Conservation (phyloP, 2,329 filamentous ascomycete species). For the Pseudogymnoascus sp. region DNA sequence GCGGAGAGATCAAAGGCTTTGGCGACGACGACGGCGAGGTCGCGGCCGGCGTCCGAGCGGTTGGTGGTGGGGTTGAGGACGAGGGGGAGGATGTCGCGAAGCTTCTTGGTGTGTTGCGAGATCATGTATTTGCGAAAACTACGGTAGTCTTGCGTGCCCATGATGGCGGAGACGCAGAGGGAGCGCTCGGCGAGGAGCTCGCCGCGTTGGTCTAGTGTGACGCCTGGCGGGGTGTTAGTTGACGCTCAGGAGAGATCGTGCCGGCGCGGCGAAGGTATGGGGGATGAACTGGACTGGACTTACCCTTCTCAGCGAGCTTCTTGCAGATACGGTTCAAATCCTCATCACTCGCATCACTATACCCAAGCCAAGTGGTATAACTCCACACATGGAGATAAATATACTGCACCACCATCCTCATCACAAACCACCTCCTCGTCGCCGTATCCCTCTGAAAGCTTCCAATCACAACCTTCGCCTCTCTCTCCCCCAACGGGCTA, state of each 20-base stretch:
- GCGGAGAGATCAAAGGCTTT: slow-evolving; percentile 39
- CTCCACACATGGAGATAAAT: slow-evolving; percentile 30
- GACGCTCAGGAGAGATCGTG: background rate
- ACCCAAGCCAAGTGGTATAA: slow-evolving; percentile 29
- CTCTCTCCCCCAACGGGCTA: background rate
- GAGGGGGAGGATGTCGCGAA: slow-evolving; percentile 38
- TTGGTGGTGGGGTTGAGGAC: slow-evolving; percentile 32
- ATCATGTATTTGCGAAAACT: slow-evolving; percentile 19
- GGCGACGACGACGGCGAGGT: slow-evolving; percentile 31
- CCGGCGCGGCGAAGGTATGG: background rate
- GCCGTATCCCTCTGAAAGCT: slow-evolving; percentile 27
- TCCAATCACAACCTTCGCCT: background rate
- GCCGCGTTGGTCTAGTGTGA: slow-evolving; percentile 26
- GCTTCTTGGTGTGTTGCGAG: slow-evolving; percentile 17
- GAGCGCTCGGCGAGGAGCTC: slow-evolving; percentile 31
- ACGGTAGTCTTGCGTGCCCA: slow-evolving; percentile 29
- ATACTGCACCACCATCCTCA: slow-evolving; percentile 32
- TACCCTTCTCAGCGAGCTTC: slow-evolving; percentile 23
- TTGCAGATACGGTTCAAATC: slow-evolving; percentile 19
- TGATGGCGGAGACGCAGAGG: slow-evolving; percentile 31
- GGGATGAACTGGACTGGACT: slow-evolving; percentile 13
- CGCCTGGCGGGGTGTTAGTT: slow-evolving; percentile 7
- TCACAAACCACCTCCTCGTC: slow-evolving; percentile 30
- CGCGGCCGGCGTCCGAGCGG: slow-evolving; percentile 32
- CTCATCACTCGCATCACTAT: slow-evolving; percentile 21